A percentile compares a stretch with the other conserved stretches of the same genome.
These are phyloP conservation scores for Fusarium fujikuroi DNA, from an alignment of 2,329 filamentous ascomycete species.

Conservation along the genomic window DNA sequence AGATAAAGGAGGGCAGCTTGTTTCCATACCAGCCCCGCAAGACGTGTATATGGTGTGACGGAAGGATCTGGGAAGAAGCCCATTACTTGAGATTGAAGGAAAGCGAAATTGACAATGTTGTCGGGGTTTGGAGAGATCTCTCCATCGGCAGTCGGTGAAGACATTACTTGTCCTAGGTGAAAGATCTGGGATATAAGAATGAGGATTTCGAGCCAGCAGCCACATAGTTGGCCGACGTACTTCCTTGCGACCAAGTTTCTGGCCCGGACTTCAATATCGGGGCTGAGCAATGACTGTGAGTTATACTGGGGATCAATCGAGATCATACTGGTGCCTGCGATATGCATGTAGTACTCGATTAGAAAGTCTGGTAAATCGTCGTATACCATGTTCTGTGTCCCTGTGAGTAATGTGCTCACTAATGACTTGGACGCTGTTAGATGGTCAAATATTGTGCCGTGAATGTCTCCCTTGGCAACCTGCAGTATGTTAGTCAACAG, in stretches of 20 bases:
- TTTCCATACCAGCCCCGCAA: conserved; percentile 57
- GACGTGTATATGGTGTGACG: conserved; percentile 51
- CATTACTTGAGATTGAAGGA: conserved; percentile 55
- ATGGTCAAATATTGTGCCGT: conserved; percentile 59
- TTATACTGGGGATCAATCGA: conserved; percentile 51
- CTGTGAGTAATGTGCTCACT: conserved; percentile 50
- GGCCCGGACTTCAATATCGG: conserved; percentile 47
- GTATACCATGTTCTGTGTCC: conserved; percentile 47
- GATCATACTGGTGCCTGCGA: conserved; percentile 59
- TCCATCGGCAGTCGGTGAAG: conserved; percentile 46
- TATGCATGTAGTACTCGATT: conserved; percentile 61
- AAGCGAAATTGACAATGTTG: conserved; percentile 56
- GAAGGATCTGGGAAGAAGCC: conserved; percentile 51
- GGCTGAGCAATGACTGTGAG: conserved; percentile 47
- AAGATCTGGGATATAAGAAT: conserved; percentile 54
- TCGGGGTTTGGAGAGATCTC: conserved; percentile 50
- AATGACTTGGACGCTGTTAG: conserved; percentile 56
- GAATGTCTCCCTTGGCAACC: conserved; percentile 57
- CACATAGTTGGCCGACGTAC: conserved; percentile 52
- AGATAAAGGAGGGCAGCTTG: conserved; percentile 58
- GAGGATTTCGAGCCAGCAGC: conserved; percentile 54
- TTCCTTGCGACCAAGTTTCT: conserved; percentile 44
- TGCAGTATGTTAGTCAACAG: conserved; percentile 13
- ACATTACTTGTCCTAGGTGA: conserved; percentile 55
- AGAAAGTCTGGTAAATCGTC: conserved; percentile 57